phyloP scores from a whole-genome alignment of 2,329 filamentous ascomycete species.

The Colletotrichum cuscutae region DNA sequence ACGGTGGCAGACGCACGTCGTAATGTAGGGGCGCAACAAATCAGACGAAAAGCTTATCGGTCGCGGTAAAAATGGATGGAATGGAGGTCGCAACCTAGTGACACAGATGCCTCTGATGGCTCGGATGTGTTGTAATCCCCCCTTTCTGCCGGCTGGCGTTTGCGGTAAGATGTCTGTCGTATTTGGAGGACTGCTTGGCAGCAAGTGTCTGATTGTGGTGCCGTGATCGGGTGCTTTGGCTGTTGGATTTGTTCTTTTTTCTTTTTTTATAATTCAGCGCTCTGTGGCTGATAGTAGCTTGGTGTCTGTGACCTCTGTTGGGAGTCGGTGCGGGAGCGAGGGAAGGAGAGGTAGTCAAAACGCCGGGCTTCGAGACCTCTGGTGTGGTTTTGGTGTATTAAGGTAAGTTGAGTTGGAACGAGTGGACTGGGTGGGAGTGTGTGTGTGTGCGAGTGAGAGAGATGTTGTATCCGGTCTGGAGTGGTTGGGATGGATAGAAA shows the following conservation, averaged over 20 bases:
- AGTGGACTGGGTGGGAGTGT: neutral
- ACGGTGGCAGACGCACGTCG: constrained; percentile 6
- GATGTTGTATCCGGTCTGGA: neutral
- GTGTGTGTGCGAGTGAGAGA: neutral
- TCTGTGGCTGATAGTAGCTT: neutral
- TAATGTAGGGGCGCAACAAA: constrained; percentile 7
- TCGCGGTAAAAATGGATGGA: constrained; percentile 5
- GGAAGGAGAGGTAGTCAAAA: constrained; percentile 25
- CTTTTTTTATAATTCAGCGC: neutral
- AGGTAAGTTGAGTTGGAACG: neutral
- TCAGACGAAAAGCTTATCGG: constrained; percentile 32
- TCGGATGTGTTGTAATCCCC: constrained; percentile 1
- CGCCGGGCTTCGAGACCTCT: constrained; percentile 26
- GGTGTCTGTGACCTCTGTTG: neutral
- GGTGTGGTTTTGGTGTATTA: constrained; percentile 3
- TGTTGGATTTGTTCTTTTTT: neutral
- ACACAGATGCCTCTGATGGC: constrained; percentile 30
- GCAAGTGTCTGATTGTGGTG: neutral
- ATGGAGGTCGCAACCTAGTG: constrained; percentile 24
- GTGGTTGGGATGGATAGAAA: neutral
- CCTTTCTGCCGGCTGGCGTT: constrained; percentile 4
- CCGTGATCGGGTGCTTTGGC: neutral
- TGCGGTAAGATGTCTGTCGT: constrained; percentile 9
- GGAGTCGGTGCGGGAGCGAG: constrained; percentile 22
- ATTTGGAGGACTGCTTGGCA: neutral